Evolutionary conservation across 306 rosid genomes (phyloP), one percentile per base, ranked within the genome.

Genomic region (Cicer cuneatum): DNA sequence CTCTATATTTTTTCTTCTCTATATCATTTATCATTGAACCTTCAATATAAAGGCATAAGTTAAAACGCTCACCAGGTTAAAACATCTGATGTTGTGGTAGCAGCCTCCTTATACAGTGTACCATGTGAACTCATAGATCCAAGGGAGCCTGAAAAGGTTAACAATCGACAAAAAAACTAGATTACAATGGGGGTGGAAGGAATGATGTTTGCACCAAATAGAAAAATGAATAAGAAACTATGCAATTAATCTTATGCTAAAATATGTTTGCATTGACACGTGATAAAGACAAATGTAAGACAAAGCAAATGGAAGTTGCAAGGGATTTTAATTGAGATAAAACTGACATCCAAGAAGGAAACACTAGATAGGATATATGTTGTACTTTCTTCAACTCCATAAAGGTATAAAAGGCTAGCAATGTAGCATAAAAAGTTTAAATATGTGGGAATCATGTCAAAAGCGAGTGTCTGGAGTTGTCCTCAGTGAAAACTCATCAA

Each of bases 41-140:
- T 15, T 59, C 19, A 49, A 41, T 33, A 47, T 53, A 62, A 41
- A 73, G 56, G 62, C 12, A 35, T 7, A 73, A 51, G 58, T 11
- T 29, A 62, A 73, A 78, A 78, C 49, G 58, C 91, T 91, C 58
- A 93, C 98, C 98, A 93, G 49, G 96, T 89, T 58, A 70, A 39
- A 76, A 86, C 72, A 72, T 86, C 75, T 45, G 89, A 83, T 74
- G 90, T 58, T 9, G 81, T 62, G 54, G 81, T 67, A 56, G 85
- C 75, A 75, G 37, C 83, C 67, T 82, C 89, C 33, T 86, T 82
- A 69, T 89, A 88, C 66, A 91, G 74, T 13, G 96, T 84, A 66
- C 98, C 97, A 39, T 38, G 69, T 35, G 96, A 85, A 80, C 94
- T 89, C 90, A 93, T 80, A 73, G 94, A 88, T 73, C 97, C 98